Evolutionary conservation across 768 basidiomycete genomes (phyloP).

Genomic region (Galerina sulciceps): DNA sequence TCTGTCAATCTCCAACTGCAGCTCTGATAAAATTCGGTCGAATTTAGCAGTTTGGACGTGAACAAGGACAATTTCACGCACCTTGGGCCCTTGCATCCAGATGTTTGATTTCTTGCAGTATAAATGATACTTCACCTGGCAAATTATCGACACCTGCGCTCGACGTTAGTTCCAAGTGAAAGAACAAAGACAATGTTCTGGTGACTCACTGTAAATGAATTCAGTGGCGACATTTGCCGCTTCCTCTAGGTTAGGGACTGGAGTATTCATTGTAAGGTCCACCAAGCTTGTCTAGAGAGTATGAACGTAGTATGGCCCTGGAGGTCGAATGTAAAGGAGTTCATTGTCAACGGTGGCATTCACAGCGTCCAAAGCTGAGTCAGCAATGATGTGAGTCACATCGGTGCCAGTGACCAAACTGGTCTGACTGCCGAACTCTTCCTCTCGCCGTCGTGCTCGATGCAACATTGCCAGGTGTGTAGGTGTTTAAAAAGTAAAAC

Average conservation of each 20-base stretch:
- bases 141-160: conserved; percentile 54
- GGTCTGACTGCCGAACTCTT: no score
- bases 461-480: no score
- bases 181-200: neutral
- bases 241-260: conserved; percentile 51
- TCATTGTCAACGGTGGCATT: neutral
- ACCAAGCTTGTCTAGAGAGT: neutral
- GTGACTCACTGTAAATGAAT: conserved; percentile 55
- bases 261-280: conserved; percentile 25
- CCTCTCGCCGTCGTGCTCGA: no score
- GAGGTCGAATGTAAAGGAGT: neutral
- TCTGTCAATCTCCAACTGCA: conserved; percentile 54
- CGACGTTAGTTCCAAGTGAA: neutral
- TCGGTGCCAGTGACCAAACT: neutral
- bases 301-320: neutral
- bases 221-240: conserved; percentile 57
- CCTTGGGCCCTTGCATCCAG: conserved; percentile 50
- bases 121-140: conserved; percentile 54
- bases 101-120: conserved; percentile 54
- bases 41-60: neutral
- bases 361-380: neutral
- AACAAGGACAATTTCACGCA: conserved; percentile 23
- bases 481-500: no score
- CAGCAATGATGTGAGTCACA: conserved; percentile 3
- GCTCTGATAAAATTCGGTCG: conserved; percentile 32